Conservation (phyloP, 2,329 filamentous ascomycete species). For the Fusarium sacchari region DNA sequence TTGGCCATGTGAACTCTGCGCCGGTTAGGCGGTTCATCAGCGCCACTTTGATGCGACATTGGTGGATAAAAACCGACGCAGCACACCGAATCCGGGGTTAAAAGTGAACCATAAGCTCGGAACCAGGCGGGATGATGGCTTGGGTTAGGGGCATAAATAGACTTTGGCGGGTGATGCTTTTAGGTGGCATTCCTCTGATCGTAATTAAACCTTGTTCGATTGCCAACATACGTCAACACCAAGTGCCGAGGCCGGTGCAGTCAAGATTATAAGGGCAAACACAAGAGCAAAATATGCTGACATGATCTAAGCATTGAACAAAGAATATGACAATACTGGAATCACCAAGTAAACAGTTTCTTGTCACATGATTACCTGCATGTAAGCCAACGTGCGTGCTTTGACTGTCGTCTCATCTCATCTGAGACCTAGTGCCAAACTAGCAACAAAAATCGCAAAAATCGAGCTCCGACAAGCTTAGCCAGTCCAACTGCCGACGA, state of each 20-base stretch:
- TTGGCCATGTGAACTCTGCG: background rate
- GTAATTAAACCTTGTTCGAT: background rate
- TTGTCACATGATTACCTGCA: no score
- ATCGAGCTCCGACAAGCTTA: background rate
- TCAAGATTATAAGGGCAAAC: background rate
- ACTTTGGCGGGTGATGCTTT: background rate
- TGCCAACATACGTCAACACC: background rate
- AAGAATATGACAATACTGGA: fast-evolving
- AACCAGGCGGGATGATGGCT: background rate
- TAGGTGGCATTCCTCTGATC: background rate
- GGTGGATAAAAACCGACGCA: background rate
- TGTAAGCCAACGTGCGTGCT: no score
- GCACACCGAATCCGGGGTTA: background rate
- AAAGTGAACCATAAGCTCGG: background rate
- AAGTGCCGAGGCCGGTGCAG: background rate
- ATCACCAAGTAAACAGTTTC: background rate
- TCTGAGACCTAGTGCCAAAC: background rate
- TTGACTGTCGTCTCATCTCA: background rate
- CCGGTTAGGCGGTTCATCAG: background rate
- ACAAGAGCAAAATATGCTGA: background rate
- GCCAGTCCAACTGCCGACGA: background rate
- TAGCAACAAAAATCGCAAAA: background rate
- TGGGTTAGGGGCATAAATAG: background rate
- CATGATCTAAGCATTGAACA: fast-evolving
- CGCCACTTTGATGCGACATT: background rate